A percentile compares a stretch with the other conserved stretches of the same genome.
phyloP scores from a whole-genome alignment of 805 yeast species.

The Pichia occidentalis region DNA sequence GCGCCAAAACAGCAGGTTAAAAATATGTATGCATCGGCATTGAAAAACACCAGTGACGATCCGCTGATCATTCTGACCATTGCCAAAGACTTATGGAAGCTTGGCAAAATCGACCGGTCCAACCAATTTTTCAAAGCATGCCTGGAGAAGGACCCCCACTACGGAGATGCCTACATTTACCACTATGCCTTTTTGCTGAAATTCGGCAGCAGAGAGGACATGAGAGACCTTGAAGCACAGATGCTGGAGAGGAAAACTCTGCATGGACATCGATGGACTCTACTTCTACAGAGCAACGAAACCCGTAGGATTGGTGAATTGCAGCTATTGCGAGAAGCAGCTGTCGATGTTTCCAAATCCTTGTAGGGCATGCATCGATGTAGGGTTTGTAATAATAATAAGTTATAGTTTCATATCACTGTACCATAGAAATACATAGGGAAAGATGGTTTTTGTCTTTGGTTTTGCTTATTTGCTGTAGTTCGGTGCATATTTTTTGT shows the following conservation, averaged over 20 bases:
- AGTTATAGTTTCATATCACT: too few relatives aligned
- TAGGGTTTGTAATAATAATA: neutral
- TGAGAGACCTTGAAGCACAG: conserved; percentile 29
- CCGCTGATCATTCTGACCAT: conserved; percentile 53
- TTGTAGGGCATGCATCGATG: neutral
- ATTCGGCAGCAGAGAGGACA: conserved; percentile 34
- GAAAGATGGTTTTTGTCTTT: too few relatives aligned
- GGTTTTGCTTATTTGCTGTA: too few relatives aligned
- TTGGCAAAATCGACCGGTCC: conserved; percentile 58
- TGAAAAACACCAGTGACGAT: conserved; percentile 57
- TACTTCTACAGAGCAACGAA: conserved; percentile 40
- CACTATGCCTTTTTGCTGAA: conserved; percentile 39
- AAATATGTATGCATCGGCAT: conserved; percentile 61
- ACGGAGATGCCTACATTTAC: conserved; percentile 80
- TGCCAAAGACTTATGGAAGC: conserved; percentile 62
- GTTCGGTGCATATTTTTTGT: too few relatives aligned
- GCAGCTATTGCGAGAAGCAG: conserved; percentile 18
- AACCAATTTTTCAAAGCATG: conserved; percentile 70
- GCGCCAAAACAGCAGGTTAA: conserved; percentile 39
- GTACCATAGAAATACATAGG: too few relatives aligned
- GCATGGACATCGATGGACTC: conserved; percentile 57
- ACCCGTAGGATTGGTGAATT: conserved; percentile 22
- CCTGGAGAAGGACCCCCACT: conserved; percentile 38
- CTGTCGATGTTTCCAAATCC: conserved; percentile 7
- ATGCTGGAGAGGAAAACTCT: conserved; percentile 46